Evolutionary conservation across 768 basidiomycete species (phyloP).

Genomic region (Leccinum imitatum): DNA sequence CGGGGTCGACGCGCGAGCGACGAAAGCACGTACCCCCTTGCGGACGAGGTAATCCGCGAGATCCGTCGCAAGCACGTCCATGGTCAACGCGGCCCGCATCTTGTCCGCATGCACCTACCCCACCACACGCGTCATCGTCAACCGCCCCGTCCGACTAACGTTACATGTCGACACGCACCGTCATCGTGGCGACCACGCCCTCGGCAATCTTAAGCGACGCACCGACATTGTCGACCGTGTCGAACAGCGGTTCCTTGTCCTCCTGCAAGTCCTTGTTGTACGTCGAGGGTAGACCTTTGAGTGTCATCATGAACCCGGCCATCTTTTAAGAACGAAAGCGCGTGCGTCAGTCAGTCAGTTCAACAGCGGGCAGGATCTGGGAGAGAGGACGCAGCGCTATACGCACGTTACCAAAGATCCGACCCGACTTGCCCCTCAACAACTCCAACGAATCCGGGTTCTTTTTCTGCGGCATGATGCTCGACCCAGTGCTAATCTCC

Average conservation of each 20-base stretch:
- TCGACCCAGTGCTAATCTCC: conserved; percentile 84
- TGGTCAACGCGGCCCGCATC: conserved; percentile 89
- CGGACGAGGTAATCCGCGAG: conserved; percentile 98
- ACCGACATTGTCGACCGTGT: conserved; percentile 84
- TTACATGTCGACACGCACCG: conserved; percentile 24
- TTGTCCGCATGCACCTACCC: conserved; percentile 80
- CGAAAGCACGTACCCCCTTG: conserved; percentile 74
- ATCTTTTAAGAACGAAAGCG: conserved; percentile 51
- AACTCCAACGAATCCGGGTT: conserved; percentile 97
- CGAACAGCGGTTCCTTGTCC: conserved; percentile 97
- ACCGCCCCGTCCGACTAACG: background rate
- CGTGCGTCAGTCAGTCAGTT: background rate
- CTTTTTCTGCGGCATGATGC: conserved; percentile 99
- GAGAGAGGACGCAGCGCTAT: background rate
- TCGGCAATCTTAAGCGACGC: conserved; percentile 91
- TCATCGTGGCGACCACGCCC: conserved; percentile 90
- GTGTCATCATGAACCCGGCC: conserved; percentile 96
- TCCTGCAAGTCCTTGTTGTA: conserved; percentile 99
- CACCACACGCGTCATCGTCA: background rate
- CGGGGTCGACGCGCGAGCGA: background rate
- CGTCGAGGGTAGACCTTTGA: conserved; percentile 96
- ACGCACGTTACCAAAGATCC: conserved; percentile 86
- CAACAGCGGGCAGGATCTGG: no score
- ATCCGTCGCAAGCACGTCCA: conserved; percentile 99
- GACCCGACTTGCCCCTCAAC: conserved; percentile 91